Evolutionary conservation across 805 yeast genomes (phyloP).

Genomic region (Debaryomyces tyrocola): DNA sequence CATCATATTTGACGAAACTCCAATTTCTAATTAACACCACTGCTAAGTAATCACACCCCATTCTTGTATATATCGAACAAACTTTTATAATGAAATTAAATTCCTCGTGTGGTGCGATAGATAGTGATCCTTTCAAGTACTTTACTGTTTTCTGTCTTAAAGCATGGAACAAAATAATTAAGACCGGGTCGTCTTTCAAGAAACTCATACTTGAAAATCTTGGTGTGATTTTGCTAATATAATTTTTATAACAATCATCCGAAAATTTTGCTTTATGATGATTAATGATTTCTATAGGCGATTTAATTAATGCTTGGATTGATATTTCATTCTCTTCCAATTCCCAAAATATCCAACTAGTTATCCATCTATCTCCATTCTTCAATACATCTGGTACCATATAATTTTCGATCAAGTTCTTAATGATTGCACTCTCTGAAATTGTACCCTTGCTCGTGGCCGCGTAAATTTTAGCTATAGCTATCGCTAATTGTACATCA

Average conservation of each 20-base stretch:
- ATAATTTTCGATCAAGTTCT: slow-evolving; percentile 46
- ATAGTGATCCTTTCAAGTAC: slow-evolving; percentile 51
- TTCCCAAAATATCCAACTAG: slow-evolving; percentile 80
- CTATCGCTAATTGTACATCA: slow-evolving; percentile 75
- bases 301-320: slow-evolving; percentile 62
- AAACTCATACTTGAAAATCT: slow-evolving; percentile 29
- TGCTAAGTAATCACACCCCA: slow-evolving; percentile 89
- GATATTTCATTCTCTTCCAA: slow-evolving; percentile 43
- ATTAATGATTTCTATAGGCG: slow-evolving; percentile 41
- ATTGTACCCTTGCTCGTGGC: slow-evolving; percentile 31
- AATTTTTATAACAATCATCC: slow-evolving; percentile 14
- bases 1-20: slow-evolving; percentile 47
- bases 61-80: slow-evolving; percentile 67
- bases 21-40: slow-evolving; percentile 64
- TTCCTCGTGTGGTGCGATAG: slow-evolving; percentile 49
- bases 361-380: slow-evolving; percentile 75
- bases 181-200: slow-evolving; percentile 78
- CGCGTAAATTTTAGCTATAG: slow-evolving; percentile 70
- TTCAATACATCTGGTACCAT: slow-evolving; percentile 58
- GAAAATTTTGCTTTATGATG: slow-evolving; percentile 21
- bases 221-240: slow-evolving; percentile 10
- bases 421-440: slow-evolving; percentile 6
- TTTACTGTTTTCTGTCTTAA: slow-evolving; percentile 54
- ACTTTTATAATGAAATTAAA: slow-evolving; percentile 61
- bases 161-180: slow-evolving; percentile 62